Evolutionary conservation across 2,329 filamentous ascomycete genomes (phyloP), one percentile per base, ranked within the genome.

Genomic region (Pseudonectria foliicola): DNA sequence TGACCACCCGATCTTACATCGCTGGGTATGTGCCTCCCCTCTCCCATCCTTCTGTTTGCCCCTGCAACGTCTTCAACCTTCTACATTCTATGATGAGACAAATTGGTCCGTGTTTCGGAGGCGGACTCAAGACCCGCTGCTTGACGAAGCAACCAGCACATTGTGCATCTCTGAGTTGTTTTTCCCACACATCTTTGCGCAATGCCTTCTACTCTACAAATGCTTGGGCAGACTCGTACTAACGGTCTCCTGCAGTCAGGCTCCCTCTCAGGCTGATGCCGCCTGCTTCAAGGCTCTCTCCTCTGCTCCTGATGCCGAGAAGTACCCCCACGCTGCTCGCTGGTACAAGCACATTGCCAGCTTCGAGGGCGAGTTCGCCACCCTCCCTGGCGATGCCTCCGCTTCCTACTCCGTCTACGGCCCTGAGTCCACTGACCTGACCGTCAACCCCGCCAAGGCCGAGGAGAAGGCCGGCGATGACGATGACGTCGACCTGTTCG

Each of bases 281-380:
- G 85, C 83, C 67, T 80, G 80, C 71, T 96, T 85, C 85, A 94
- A 96, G 80, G 85, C 85, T 58, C 67, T 95, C 63, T 80, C 74
- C 59, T 68, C 73, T 53, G 67, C 78, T 42, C 92, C 92, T 55
- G 80, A 83, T 52, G 77, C 83, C 57, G 73, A 75, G 65, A 94
- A 94, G 75, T 95, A 84, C 80, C 88, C 90, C 59, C 75, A 95
- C 72, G 88, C 84, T 60, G 87, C 86, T 61, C 84, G 92, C 67
- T 98, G 92, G 92, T 95, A 95, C 81, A 95, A 93, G 80, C 90
- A 98, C 80, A 86, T 95, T 62, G 79, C 85, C 64, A 84, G 85
- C 55, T 95, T 85, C 73, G 82, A 93, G 76, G 75, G 83, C 52
- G 90, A 96, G 68, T 96, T 96, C 73, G 74, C 83, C 57, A 84